phyloP scores from a whole-genome alignment of 164 flowering plant species.

The Berberis thunbergii region DNA sequence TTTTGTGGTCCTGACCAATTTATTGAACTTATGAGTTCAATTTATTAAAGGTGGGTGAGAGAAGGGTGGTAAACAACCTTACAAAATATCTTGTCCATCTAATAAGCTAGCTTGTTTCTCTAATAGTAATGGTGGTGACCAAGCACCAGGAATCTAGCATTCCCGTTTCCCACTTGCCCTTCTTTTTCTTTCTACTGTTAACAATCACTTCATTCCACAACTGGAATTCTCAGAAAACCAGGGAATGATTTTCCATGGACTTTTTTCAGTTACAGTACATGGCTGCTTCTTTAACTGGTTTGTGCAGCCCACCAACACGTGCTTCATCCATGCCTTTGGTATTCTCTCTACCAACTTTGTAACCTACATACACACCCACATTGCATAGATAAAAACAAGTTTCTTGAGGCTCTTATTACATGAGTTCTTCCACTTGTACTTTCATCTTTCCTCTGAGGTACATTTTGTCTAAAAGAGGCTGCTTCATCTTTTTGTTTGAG shows the following conservation, averaged over 20 bases:
- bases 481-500: background rate
- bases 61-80: background rate
- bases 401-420: slow-evolving; percentile 15
- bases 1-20: slow-evolving; percentile 15
- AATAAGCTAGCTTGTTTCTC: background rate
- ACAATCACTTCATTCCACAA: slow-evolving; percentile 14
- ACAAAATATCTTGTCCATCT: background rate
- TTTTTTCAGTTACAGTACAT: slow-evolving; percentile 11
- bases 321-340: slow-evolving; percentile 16
- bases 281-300: slow-evolving; percentile 24
- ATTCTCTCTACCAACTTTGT: slow-evolving; percentile 16
- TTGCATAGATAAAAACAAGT: slow-evolving; percentile 4
- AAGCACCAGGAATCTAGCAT: slow-evolving; percentile 35
- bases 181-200: background rate
- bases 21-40: background rate
- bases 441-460: background rate
- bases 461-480: background rate
- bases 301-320: slow-evolving; percentile 25
- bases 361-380: slow-evolving; percentile 8
- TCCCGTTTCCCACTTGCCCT: slow-evolving; percentile 18
- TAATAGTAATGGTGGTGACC: slow-evolving; percentile 21
- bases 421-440: background rate
- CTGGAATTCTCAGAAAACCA: slow-evolving; percentile 41
- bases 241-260: slow-evolving; percentile 19
- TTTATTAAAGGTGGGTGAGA: background rate